A percentile compares a stretch with the other conserved stretches of the same genome.
These are phyloP conservation scores for Teratosphaeria destructans DNA, from an alignment of 2,329 filamentous ascomycete genomes.

Conservation along the genomic window DNA sequence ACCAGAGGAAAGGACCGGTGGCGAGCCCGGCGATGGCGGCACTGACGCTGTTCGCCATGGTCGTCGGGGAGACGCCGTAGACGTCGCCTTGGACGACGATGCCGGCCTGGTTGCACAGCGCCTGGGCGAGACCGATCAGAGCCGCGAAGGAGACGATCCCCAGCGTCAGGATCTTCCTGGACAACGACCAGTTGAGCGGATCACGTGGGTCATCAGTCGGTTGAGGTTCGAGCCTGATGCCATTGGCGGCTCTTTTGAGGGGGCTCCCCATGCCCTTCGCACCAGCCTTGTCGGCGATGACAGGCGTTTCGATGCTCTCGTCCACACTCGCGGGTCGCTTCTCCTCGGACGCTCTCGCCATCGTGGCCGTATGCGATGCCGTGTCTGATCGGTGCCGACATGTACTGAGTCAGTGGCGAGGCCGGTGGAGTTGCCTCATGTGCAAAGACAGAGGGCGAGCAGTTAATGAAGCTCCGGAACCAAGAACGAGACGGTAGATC, in stretches of 20 bases:
- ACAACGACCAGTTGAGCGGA: background rate
- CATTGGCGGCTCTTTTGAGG: background rate
- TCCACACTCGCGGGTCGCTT: background rate
- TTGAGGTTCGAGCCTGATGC: constrained; percentile 1
- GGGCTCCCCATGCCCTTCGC: background rate
- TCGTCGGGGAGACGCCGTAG: background rate
- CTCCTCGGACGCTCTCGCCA: background rate
- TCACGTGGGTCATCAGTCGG: constrained; percentile 1
- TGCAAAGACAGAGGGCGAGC: background rate
- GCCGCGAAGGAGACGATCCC: background rate
- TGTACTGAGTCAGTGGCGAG: background rate
- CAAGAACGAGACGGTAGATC: background rate
- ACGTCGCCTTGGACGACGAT: background rate
- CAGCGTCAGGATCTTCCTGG: background rate
- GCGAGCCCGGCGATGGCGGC: background rate
- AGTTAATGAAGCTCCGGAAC: background rate
- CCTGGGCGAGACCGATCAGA: background rate
- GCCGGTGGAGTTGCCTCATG: background rate
- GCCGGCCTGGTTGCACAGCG: background rate
- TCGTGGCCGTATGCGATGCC: background rate
- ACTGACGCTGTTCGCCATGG: background rate
- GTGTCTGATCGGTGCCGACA: background rate
- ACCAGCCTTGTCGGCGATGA: background rate
- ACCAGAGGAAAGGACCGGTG: background rate
- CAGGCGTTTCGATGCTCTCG: background rate